phyloP scores from a whole-genome alignment of 2,329 filamentous ascomycete species.

The Xylariaceae sp. region DNA sequence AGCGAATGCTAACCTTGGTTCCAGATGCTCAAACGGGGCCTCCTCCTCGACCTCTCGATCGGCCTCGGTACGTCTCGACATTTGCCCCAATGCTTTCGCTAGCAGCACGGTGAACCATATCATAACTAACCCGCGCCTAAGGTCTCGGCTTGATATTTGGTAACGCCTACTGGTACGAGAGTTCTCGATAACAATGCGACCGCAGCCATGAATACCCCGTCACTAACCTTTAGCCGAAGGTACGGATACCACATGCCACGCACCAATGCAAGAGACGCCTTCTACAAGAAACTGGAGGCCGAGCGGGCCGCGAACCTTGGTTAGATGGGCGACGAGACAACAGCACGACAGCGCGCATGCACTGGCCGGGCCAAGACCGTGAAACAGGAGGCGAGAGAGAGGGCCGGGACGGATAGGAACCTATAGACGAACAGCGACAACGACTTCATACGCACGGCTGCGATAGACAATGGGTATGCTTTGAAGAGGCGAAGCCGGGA shows the following conservation, averaged over 20 bases:
- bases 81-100: neutral
- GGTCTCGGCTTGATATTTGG: constrained; percentile 53
- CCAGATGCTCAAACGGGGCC: constrained; percentile 58
- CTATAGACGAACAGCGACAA: constrained; percentile 19
- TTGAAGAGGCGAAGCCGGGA: constrained; percentile 12
- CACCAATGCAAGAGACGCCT: constrained; percentile 54
- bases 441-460: constrained; percentile 8
- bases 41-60: constrained; percentile 54
- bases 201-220: neutral
- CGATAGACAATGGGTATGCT: constrained; percentile 19
- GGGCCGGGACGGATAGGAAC: neutral
- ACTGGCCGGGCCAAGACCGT: neutral
- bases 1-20: constrained; percentile 29
- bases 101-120: neutral
- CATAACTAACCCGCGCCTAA: constrained; percentile 38
- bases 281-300: constrained; percentile 56
- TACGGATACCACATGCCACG: constrained; percentile 61
- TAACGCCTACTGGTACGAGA: constrained; percentile 54
- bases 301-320: constrained; percentile 43
- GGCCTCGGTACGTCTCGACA: constrained; percentile 47
- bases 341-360: too few relatives aligned
- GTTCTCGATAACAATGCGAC: constrained; percentile 1
- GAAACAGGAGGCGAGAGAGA: neutral
- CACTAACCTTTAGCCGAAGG: constrained; percentile 37
- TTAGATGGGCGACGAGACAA: constrained; percentile 12